Base-by-base conservation (phyloP, 148 eudicot genomes). In the Drosera capensis region DNA sequence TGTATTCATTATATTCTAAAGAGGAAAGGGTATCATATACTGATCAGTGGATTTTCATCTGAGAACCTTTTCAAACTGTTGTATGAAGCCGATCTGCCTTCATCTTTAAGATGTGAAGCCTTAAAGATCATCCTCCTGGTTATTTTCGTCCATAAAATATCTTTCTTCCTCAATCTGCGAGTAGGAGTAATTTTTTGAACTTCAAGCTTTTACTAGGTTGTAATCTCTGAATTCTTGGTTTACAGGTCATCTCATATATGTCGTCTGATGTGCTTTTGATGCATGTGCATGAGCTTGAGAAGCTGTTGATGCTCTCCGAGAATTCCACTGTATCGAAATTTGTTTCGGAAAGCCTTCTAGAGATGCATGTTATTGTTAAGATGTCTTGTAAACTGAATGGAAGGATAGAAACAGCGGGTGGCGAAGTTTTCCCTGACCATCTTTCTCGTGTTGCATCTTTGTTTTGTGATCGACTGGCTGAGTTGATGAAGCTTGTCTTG, bases 51-150 rank as follows among this genome's bases (percentile, higher is more conserved):
- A 28, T 48, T 41, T 40, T 57, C 59, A 25, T 51, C 66, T 44
- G 55, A 59, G 21, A 43, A 49, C 38, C 58, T 90, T 51, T 60
- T 75, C 49, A 41, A 31, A 51, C 54, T 66, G 36, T 48, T 80
- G 28, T 65, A 71, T 46, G 74, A 72, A 48, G 52, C 63, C 15
- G 56, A 65, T 41, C 28, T 59, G 45, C 54, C 86, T 57, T 68
- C 76, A 44, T 60, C 63, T 51, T 34, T 75, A 63, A 71, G 62
- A 23, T 63, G 56, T 52, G 82, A 78, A 47, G 73, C 74, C 23
- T 43, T 90, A 23, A 73, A 64, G 54, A 48, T 74, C 30, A 35
- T 90, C 18, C 59, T 64, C 16, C 73, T 78, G 93, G 92, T 90
- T 30, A 23, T 55, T 38, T 39, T 43, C 14, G 13, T 34, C n/a